A percentile compares a stretch with the other conserved stretches of the same genome.
phyloP scores from a whole-genome alignment of 495 filamentous ascomycete genomes.

The Aspergillus bertholletiae region DNA sequence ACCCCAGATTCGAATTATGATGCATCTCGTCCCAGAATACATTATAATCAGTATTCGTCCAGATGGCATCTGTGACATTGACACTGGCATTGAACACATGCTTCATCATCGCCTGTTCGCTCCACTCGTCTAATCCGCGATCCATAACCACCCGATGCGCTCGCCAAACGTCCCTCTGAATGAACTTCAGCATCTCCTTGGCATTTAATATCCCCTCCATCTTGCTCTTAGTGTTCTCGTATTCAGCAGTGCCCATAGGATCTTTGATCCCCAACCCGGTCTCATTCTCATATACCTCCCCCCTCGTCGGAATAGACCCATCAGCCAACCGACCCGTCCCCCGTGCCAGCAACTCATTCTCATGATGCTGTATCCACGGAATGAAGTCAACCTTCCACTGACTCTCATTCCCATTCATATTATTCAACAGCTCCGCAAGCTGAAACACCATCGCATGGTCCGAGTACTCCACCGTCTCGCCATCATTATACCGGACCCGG shows the following conservation, averaged over 20 bases:
- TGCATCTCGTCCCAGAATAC: conserved; percentile 26
- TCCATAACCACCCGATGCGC: conserved; percentile 24
- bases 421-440: conserved; percentile 53
- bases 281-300: conserved; percentile 28
- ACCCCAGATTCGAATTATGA: conserved; percentile 24
- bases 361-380: conserved; percentile 54
- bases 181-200: conserved; percentile 15
- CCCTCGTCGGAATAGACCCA: conserved; percentile 37
- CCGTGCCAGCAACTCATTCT: conserved; percentile 49
- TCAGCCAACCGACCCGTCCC: conserved; percentile 48
- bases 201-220: conserved; percentile 19
- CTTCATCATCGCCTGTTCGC: conserved; percentile 25
- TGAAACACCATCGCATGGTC: conserved; percentile 60
- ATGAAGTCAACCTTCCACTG: conserved; percentile 59
- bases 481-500: conserved; percentile 19
- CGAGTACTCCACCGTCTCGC: conserved; percentile 44
- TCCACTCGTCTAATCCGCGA: conserved; percentile 24
- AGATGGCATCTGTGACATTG: conserved; percentile 26
- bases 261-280: conserved; percentile 14
- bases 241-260: conserved; percentile 8
- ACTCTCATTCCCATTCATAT: conserved; percentile 46
- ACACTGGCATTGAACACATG: conserved; percentile 20
- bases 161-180: conserved; percentile 21
- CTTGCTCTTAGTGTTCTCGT: conserved; percentile 6
- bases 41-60: conserved; percentile 21